These are phyloP conservation scores for Calonectria pseudoturangicola DNA, from an alignment of 2,329 filamentous ascomycete genomes.

Conservation along the genomic window DNA sequence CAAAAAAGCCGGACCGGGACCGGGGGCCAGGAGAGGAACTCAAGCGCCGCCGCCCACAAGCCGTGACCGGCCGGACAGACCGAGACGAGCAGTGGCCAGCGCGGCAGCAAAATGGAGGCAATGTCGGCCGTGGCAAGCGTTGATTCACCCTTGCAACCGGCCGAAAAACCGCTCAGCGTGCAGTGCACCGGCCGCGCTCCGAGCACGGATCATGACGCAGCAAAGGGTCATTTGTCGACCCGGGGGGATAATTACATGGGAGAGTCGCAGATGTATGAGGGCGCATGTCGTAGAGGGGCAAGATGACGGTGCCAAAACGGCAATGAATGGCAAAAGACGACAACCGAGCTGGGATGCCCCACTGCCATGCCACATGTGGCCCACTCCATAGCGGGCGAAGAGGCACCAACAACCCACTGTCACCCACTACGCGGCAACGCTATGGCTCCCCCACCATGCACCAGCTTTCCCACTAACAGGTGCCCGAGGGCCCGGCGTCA, in stretches of 20 bases:
- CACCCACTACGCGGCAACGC: constrained; percentile 35
- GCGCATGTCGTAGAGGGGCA: constrained; percentile 32
- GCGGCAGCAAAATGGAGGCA: constrained; percentile 22
- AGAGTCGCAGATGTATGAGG: constrained; percentile 25
- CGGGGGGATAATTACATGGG: constrained; percentile 25
- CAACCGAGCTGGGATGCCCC: constrained; percentile 37
- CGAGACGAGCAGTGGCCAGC: constrained; percentile 26
- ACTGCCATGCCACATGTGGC: constrained; percentile 44
- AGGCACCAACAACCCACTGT: constrained; percentile 36
- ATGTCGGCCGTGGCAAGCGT: constrained; percentile 20
- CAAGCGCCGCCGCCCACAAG: constrained; percentile 34
- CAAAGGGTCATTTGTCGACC: constrained; percentile 27
- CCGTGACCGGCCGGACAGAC: constrained; percentile 37
- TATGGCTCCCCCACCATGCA: constrained; percentile 31
- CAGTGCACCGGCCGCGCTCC: background rate
- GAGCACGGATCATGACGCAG: constrained; percentile 30
- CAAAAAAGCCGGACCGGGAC: constrained; percentile 30
- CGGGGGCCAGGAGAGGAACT: constrained; percentile 25
- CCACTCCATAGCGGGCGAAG: constrained; percentile 40
- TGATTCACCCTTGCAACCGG: constrained; percentile 15
- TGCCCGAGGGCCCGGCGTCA: constrained; percentile 36
- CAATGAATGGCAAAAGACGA: constrained; percentile 32
- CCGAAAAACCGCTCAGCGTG: constrained; percentile 20
- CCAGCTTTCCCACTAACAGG: constrained; percentile 30
- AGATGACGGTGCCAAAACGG: constrained; percentile 30